Evolutionary conservation across 1,139 yeast species (phyloP).

Genomic region (Blastobotrys buckinghamii): DNA sequence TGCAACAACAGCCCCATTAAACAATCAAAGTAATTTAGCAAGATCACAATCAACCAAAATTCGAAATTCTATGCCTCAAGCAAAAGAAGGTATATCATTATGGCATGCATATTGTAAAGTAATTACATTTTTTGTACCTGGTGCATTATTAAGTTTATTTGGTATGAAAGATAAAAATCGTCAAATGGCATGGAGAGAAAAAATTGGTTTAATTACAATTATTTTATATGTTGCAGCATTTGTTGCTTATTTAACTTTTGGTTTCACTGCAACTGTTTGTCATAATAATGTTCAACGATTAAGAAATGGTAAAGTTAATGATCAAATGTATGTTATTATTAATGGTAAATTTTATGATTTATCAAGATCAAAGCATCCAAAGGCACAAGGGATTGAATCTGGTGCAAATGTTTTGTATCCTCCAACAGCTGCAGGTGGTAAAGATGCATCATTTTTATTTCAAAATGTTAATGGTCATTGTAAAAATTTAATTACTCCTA

Average conservation of each 20-base stretch:
- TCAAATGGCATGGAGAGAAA: constrained; percentile 96
- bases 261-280: constrained; percentile 85
- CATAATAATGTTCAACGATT: constrained; percentile 45
- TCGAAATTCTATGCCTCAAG: constrained; percentile 7
- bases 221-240: constrained; percentile 69
- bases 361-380: constrained; percentile 67
- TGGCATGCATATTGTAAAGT: constrained; percentile 81
- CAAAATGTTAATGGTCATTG: constrained; percentile 93
- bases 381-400: constrained; percentile 65
- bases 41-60: constrained; percentile 3
- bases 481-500: constrained; percentile 71
- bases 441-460: constrained; percentile 77
- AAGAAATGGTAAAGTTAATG: constrained; percentile 56
- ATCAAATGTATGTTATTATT: constrained; percentile 47
- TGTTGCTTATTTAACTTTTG: constrained; percentile 85
- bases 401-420: constrained; percentile 73
- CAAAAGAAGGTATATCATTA: constrained; percentile 41
- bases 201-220: constrained; percentile 74
- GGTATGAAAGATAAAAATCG: constrained; percentile 78
- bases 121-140: constrained; percentile 90
- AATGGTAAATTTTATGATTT: constrained; percentile 79
- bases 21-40: neutral
- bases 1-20: constrained; percentile 10
- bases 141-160: constrained; percentile 59
- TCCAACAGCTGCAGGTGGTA: constrained; percentile 83